phyloP scores from a whole-genome alignment of 2,329 filamentous ascomycete species.

The Colletotrichum echinochloae region DNA sequence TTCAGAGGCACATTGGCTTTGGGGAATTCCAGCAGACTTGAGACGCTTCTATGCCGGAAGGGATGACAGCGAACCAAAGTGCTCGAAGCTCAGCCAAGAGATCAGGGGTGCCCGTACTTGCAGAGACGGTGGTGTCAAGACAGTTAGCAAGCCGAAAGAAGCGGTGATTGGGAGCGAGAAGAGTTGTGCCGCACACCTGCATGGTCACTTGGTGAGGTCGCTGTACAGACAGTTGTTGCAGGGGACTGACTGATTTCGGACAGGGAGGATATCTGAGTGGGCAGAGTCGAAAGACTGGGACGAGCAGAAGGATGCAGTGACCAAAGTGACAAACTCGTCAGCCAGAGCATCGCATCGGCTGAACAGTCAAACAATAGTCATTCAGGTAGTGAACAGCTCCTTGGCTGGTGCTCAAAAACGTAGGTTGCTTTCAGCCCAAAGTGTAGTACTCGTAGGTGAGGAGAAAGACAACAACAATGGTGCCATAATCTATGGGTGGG shows the following conservation, averaged over 20 bases:
- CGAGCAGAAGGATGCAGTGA: not conserved
- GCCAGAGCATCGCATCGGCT: not conserved
- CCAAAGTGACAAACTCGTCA: not conserved
- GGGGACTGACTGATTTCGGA: not conserved
- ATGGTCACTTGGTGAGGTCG: constrained; percentile 21
- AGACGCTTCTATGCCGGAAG: not conserved
- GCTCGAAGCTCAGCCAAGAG: not conserved
- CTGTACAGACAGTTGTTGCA: not conserved
- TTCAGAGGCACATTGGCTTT: not conserved
- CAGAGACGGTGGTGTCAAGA: not conserved
- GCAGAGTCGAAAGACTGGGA: constrained; percentile 25
- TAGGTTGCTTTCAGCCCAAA: not conserved
- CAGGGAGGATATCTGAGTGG: constrained; percentile 3
- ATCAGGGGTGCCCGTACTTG: not conserved
- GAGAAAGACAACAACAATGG: not conserved
- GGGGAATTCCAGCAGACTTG: not conserved
- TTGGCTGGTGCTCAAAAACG: not conserved
- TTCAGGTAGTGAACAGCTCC: not conserved
- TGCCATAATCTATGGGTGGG: no score
- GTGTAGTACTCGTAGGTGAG: no score
- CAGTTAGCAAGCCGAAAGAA: not conserved
- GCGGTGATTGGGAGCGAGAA: not conserved
- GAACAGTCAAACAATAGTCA: not conserved
- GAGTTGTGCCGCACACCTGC: constrained; percentile 17
- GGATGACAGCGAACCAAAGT: not conserved